phyloP scores from a whole-genome alignment of 2,329 filamentous ascomycete species.

The Colletotrichum orchidophilum region DNA sequence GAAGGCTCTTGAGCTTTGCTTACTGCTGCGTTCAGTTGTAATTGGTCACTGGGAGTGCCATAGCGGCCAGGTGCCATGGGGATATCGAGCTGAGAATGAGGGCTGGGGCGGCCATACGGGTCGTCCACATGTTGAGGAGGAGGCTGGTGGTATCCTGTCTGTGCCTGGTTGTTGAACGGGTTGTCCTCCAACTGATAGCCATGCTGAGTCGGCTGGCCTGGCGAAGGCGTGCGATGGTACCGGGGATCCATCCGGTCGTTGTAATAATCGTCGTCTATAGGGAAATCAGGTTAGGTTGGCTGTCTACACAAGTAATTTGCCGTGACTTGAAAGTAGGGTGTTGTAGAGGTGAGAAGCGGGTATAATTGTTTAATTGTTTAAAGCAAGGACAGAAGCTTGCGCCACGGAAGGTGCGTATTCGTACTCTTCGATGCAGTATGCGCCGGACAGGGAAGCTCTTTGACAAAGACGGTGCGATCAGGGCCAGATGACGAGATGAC shows the following conservation, averaged over 20 bases:
- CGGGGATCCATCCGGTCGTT: conserved; percentile 66
- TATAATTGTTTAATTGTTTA: no score
- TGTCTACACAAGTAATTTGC: not conserved
- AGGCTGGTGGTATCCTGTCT: conserved; percentile 41
- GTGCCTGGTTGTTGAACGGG: conserved; percentile 62
- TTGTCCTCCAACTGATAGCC: conserved; percentile 87
- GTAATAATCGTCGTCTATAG: conserved; percentile 68
- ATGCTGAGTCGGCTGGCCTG: conserved; percentile 76
- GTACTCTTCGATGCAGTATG: not conserved
- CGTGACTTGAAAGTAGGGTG: not conserved
- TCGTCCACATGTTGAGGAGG: conserved; percentile 67
- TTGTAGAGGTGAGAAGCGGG: conserved; percentile 18
- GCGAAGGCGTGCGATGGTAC: conserved; percentile 76
- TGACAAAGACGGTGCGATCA: conserved; percentile 26
- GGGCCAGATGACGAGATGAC: conserved; percentile 1
- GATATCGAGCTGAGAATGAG: conserved; percentile 34
- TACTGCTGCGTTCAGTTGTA: conserved; percentile 87
- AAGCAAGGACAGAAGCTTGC: conserved; percentile 9
- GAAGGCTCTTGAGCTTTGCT: conserved; percentile 47
- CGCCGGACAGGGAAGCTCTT: conserved; percentile 6
- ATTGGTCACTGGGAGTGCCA: conserved; percentile 74
- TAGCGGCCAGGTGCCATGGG: conserved; percentile 45
- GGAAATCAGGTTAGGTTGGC: conserved; percentile 35
- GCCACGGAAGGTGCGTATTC: conserved; percentile 28
- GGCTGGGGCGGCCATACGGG: conserved; percentile 67